Conservation (phyloP, 139 green algal species). For the Medakamo hakoo region DNA sequence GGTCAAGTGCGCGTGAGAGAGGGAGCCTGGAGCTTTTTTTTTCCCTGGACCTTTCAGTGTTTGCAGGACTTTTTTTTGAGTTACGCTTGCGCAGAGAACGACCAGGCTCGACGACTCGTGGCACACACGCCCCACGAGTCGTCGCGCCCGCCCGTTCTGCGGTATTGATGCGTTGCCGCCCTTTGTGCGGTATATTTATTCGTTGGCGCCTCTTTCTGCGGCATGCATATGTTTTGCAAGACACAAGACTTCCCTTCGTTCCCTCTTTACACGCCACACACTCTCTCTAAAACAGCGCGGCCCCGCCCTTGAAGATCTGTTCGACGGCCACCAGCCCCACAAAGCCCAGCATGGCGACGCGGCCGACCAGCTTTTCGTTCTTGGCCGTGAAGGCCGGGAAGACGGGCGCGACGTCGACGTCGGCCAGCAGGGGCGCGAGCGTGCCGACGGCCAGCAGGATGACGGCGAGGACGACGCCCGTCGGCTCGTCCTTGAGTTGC, state of each 20-base stretch:
- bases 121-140: too few species aligned
- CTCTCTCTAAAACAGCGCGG: constrained; percentile 16
- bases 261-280: background rate
- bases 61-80: too few species aligned
- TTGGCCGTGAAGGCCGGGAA: background rate
- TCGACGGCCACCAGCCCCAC: constrained; percentile 17
- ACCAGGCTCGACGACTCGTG: too few species aligned
- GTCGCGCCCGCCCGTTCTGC: too few species aligned
- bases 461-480: constrained; percentile 10
- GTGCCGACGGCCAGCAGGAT: constrained; percentile 9
- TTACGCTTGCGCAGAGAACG: too few species aligned
- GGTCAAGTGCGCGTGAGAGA: too few species aligned
- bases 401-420: background rate
- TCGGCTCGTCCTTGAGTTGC: constrained; percentile 18
- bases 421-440: background rate
- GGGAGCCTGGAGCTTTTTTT: too few species aligned
- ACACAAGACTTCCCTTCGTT: background rate
- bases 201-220: too few species aligned
- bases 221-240: background rate
- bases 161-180: too few species aligned
- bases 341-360: constrained; percentile 41
- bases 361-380: constrained; percentile 11
- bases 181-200: too few species aligned
- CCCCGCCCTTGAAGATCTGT: constrained; percentile 7
- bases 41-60: too few species aligned